These are phyloP conservation scores for Botryococcus braunii DNA, from an alignment of 163 green algal species.

Conservation along the genomic window DNA sequence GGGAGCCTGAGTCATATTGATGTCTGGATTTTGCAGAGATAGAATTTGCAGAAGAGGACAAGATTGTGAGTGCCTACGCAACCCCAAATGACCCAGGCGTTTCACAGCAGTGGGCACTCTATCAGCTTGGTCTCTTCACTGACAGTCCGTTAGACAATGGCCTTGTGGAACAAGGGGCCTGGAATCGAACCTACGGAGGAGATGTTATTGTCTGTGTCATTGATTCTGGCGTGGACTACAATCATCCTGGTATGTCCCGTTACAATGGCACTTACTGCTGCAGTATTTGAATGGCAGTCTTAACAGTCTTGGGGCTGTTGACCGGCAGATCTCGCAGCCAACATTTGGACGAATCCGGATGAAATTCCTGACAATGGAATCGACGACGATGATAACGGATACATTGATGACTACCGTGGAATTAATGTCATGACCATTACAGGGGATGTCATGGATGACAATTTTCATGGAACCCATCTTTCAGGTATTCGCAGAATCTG, in stretches of 20 bases:
- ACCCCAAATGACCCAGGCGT: constrained; percentile 10
- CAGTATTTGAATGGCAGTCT: not conserved
- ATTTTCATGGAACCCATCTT: constrained; percentile 21
- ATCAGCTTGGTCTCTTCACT: constrained; percentile 9
- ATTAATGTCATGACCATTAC: constrained; percentile 21
- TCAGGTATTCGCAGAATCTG: constrained; percentile 10
- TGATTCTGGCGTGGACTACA: constrained; percentile 40
- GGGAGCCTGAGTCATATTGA: too few species aligned
- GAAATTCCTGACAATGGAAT: constrained; percentile 33
- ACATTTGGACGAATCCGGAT: constrained; percentile 38
- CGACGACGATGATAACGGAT: constrained; percentile 28
- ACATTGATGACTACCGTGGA: constrained; percentile 20
- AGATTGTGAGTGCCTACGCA: not conserved
- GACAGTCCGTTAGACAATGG: not conserved
- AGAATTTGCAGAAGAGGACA: constrained; percentile 12
- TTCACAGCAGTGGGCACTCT: constrained; percentile 15
- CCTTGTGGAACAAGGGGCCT: not conserved
- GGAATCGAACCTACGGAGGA: not conserved
- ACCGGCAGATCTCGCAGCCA: constrained; percentile 9
- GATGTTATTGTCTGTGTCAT: constrained; percentile 38
- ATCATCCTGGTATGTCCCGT: constrained; percentile 38
- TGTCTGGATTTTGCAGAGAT: not conserved
- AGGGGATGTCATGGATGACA: constrained; percentile 29
- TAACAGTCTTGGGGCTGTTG: not conserved
- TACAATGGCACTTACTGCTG: too few species aligned